These are phyloP conservation scores for Pugionium dolabratum DNA, from an alignment of 345 rosid genomes.

Conservation along the genomic window DNA sequence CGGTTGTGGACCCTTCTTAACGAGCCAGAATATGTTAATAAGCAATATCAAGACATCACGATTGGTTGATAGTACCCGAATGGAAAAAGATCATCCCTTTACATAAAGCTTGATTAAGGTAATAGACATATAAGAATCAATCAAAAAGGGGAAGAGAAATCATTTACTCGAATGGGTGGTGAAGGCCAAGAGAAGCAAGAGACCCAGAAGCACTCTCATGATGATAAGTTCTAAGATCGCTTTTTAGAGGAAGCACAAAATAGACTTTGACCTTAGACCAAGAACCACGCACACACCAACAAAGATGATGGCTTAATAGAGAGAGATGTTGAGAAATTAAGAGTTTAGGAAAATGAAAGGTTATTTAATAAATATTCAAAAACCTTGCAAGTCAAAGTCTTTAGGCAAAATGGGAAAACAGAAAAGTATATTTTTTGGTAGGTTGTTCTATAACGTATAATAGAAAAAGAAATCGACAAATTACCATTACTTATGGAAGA, in stretches of 20 bases:
- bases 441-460: too few relatives aligned
- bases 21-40: too few relatives aligned
- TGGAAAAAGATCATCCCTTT: constrained; percentile 18
- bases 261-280: constrained; percentile 25
- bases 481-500: constrained; percentile 1
- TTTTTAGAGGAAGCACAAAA: constrained; percentile 26
- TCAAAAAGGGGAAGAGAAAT: constrained; percentile 25
- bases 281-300: constrained; percentile 19
- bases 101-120: too few relatives aligned
- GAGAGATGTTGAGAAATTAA: constrained; percentile 9
- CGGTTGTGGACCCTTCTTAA: constrained; percentile 8
- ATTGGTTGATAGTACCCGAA: too few relatives aligned
- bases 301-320: constrained; percentile 32
- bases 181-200: constrained; percentile 60
- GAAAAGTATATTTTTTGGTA: too few relatives aligned
- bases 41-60: too few relatives aligned
- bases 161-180: constrained; percentile 68
- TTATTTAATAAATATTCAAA: constrained; percentile 6
- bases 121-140: too few relatives aligned
- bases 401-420: constrained; percentile 23
- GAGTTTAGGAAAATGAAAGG: constrained; percentile 26
- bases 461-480: constrained; percentile 25
- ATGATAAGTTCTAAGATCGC: constrained; percentile 29
- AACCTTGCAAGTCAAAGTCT: constrained; percentile 18
- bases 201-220: constrained; percentile 59